These are phyloP conservation scores for Penicillium sp. DNA, from an alignment of 2,329 filamentous ascomycete genomes.

Conservation along the genomic window DNA sequence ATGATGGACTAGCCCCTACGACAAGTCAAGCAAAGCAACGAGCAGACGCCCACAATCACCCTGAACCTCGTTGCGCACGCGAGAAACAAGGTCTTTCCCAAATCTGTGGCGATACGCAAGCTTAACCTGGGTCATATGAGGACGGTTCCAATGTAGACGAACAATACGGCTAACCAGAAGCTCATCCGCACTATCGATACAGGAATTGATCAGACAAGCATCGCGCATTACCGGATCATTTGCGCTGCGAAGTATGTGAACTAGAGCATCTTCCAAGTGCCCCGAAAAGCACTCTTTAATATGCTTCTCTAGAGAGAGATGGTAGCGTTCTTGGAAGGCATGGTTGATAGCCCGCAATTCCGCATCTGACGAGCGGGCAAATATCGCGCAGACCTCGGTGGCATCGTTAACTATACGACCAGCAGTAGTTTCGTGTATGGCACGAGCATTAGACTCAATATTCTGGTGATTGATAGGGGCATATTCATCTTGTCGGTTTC, in stretches of 20 bases:
- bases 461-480: conserved; percentile 71
- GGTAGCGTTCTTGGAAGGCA: conserved; percentile 73
- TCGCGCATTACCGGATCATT: conserved; percentile 82
- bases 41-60: conserved; percentile 78
- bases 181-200: conserved; percentile 82
- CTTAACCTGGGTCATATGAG: conserved; percentile 74
- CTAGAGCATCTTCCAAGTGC: conserved; percentile 84
- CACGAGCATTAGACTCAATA: conserved; percentile 73
- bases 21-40: conserved; percentile 59
- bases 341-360: conserved; percentile 81
- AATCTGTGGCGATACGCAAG: conserved; percentile 73
- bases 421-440: conserved; percentile 62
- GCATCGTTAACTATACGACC: conserved; percentile 37
- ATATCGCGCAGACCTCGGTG: conserved; percentile 68
- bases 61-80: conserved; percentile 80
- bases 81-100: conserved; percentile 63
- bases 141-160: conserved; percentile 78
- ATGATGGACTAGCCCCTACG: background rate
- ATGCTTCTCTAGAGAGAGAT: conserved; percentile 68
- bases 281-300: conserved; percentile 84
- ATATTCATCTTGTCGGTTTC: conserved; percentile 74
- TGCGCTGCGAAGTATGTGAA: conserved; percentile 76
- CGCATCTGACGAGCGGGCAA: conserved; percentile 73
- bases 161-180: conserved; percentile 75
- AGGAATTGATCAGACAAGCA: conserved; percentile 76